Evolutionary conservation across 495 filamentous ascomycete genomes (phyloP).

Genomic region (Podospora pseudopauciseta): DNA sequence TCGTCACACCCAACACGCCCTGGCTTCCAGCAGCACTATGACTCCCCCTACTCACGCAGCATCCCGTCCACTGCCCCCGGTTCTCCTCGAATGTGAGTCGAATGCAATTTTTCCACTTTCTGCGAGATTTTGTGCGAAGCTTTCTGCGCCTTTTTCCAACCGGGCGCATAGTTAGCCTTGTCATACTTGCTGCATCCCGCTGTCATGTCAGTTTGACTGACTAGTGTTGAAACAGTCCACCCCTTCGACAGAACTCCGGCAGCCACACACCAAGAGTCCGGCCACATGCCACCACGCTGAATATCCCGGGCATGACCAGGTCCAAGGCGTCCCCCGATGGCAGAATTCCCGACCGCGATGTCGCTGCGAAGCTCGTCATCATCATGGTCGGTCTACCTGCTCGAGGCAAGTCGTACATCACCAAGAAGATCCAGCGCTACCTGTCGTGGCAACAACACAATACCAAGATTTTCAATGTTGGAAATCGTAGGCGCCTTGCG

Average conservation of each 20-base stretch:
- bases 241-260: slow-evolving; percentile 57
- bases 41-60: slow-evolving; percentile 48
- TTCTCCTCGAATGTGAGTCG: slow-evolving; percentile 52
- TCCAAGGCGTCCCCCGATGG: slow-evolving; percentile 94
- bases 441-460: slow-evolving; percentile 97
- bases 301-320: slow-evolving; percentile 83
- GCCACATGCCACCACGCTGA: slow-evolving; percentile 76
- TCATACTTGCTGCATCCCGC: neutral
- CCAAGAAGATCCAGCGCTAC: slow-evolving; percentile 93
- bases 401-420: slow-evolving; percentile 95
- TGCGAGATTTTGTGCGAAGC: slow-evolving; percentile 1
- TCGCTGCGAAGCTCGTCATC: slow-evolving; percentile 93
- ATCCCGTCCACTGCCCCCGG: slow-evolving; percentile 51
- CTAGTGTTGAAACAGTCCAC: slow-evolving; percentile 40
- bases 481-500: slow-evolving; percentile 78
- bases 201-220: slow-evolving; percentile 20
- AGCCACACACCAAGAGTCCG: slow-evolving; percentile 58
- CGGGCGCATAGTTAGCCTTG: neutral
- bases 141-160: neutral
- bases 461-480: slow-evolving; percentile 94
- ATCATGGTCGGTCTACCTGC: slow-evolving; percentile 97
- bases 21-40: slow-evolving; percentile 30
- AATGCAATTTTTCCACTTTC: neutral
- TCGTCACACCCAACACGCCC: slow-evolving; percentile 15
- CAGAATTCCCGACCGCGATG: slow-evolving; percentile 83